These are phyloP conservation scores for Panellus pusillus DNA, from an alignment of 768 basidiomycete genomes.

Conservation along the genomic window DNA sequence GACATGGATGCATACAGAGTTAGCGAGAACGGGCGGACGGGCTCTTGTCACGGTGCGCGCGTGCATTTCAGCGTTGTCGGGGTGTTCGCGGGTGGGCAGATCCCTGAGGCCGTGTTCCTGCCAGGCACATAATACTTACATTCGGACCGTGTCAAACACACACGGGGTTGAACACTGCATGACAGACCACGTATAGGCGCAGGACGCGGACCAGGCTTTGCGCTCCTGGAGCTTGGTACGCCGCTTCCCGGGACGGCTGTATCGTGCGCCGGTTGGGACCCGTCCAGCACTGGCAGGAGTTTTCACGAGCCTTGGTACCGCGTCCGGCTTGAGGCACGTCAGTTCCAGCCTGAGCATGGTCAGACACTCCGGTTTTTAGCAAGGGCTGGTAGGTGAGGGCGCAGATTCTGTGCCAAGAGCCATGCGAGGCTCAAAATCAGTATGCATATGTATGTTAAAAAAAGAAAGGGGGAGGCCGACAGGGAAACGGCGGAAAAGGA, in stretches of 20 bases:
- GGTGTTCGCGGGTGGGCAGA: slow-evolving; percentile 43
- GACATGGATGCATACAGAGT: no score
- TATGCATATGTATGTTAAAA: no score
- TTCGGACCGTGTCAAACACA: background rate
- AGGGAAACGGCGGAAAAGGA: slow-evolving; percentile 52
- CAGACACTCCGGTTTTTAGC: slow-evolving; percentile 38
- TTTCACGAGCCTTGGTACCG: slow-evolving; percentile 11
- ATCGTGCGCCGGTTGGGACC: slow-evolving; percentile 46
- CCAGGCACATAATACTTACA: no score
- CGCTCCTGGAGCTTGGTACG: slow-evolving; percentile 41
- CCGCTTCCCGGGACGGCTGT: slow-evolving; percentile 53
- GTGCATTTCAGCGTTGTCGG: slow-evolving; percentile 50
- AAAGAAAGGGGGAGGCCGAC: slow-evolving; percentile 33
- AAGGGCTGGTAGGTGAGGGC: slow-evolving; percentile 41
- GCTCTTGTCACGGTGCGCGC: slow-evolving; percentile 46
- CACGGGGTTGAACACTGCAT: background rate
- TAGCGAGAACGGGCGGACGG: slow-evolving; percentile 28
- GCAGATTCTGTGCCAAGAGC: slow-evolving; percentile 37
- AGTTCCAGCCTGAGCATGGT: slow-evolving; percentile 50
- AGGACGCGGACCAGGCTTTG: slow-evolving; percentile 41
- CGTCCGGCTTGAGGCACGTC: slow-evolving; percentile 36
- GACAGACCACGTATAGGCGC: slow-evolving; percentile 40
- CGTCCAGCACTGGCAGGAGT: slow-evolving; percentile 31
- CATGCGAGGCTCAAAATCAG: background rate
- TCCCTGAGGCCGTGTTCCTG: slow-evolving; percentile 45